phyloP scores from a whole-genome alignment of 768 basidiomycete genomes.

The Sistotremastrum niveocremeum region DNA sequence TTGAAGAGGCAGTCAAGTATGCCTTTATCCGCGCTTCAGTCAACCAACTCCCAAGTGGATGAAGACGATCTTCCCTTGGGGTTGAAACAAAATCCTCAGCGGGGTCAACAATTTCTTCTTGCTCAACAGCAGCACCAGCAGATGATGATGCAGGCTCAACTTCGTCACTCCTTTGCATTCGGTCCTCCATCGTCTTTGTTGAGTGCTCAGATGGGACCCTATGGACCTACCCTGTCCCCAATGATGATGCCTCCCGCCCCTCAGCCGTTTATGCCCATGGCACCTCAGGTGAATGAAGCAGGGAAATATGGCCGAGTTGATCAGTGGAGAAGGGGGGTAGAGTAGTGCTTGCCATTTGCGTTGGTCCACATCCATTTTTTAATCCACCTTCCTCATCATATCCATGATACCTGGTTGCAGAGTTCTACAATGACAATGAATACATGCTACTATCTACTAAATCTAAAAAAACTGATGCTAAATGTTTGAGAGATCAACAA shows the following conservation, averaged over 20 bases:
- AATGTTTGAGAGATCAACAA: slow-evolving; percentile 23
- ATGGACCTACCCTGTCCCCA: slow-evolving; percentile 28
- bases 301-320: slow-evolving; percentile 62
- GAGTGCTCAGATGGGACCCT: slow-evolving; percentile 44
- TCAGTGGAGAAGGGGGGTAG: slow-evolving; percentile 40
- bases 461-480: slow-evolving; percentile 22
- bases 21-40: too few species aligned
- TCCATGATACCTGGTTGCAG: too few species aligned
- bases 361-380: too few species aligned
- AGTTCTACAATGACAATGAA: too few species aligned
- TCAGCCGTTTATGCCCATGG: slow-evolving; percentile 33
- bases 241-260: slow-evolving; percentile 28
- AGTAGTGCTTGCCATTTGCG: too few species aligned
- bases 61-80: too few species aligned
- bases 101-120: too few species aligned
- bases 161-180: slow-evolving; percentile 67
- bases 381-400: too few species aligned
- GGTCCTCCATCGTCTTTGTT: slow-evolving; percentile 46
- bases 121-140: slow-evolving; percentile 43
- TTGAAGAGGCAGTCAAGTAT: slow-evolving; percentile 24
- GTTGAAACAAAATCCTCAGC: too few species aligned
- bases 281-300: slow-evolving; percentile 50
- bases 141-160: slow-evolving; percentile 65
- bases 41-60: too few species aligned
- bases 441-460: neutral